phyloP scores from a whole-genome alignment of 2,329 filamentous ascomycete genomes.

The Fusarium sp. region DNA sequence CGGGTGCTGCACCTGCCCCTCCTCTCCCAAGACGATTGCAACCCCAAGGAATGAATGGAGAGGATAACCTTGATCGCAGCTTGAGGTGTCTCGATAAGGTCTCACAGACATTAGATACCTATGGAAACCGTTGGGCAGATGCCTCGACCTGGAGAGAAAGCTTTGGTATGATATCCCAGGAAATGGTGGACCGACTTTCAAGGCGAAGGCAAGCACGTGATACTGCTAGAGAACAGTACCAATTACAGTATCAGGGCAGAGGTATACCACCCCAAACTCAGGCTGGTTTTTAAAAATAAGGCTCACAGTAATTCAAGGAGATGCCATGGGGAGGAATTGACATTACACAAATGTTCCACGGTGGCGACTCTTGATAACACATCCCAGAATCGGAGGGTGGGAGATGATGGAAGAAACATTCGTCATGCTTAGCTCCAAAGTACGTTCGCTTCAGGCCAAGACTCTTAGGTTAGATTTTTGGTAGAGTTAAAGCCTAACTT shows the following conservation, averaged over 20 bases:
- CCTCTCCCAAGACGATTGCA: slow-evolving; percentile 60
- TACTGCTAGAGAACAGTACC: slow-evolving; percentile 46
- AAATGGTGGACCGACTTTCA: slow-evolving; percentile 55
- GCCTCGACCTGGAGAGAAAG: slow-evolving; percentile 61
- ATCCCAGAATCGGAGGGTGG: not conserved
- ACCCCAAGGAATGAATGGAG: slow-evolving; percentile 47
- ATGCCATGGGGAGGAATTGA: slow-evolving; percentile 58
- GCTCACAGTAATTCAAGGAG: slow-evolving; percentile 45
- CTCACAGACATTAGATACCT: slow-evolving; percentile 62
- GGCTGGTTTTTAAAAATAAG: slow-evolving; percentile 25
- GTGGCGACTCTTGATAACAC: slow-evolving; percentile 30
- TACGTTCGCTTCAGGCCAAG: not conserved
- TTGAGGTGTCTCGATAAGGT: slow-evolving; percentile 64
- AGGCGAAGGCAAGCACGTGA: slow-evolving; percentile 49
- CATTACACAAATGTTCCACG: slow-evolving; percentile 54
- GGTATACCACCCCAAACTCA: slow-evolving; percentile 36
- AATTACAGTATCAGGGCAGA: slow-evolving; percentile 47
- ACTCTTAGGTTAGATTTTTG: not conserved
- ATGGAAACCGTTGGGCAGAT: slow-evolving; percentile 68
- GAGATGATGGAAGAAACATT: not conserved
- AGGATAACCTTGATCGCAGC: slow-evolving; percentile 65
- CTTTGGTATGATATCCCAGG: slow-evolving; percentile 61
- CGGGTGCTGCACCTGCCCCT: slow-evolving; percentile 60
- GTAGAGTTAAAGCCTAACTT: not conserved
- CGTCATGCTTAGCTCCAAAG: not conserved